These are phyloP conservation scores for Monosporozyma yasuniensis DNA, from an alignment of 805 yeast genomes.

Conservation along the genomic window DNA sequence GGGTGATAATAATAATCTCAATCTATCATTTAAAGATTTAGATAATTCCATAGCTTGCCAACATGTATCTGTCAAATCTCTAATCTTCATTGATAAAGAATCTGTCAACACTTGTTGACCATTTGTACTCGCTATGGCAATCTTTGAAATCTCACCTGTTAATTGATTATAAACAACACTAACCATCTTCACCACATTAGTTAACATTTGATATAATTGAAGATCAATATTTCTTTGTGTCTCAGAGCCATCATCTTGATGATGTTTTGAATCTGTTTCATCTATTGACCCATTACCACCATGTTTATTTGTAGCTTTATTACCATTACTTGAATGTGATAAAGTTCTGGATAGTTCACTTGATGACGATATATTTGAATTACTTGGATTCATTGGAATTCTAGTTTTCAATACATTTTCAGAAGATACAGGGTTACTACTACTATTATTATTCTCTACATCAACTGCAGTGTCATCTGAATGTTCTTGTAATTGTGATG, in stretches of 20 bases:
- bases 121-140: constrained; percentile 47
- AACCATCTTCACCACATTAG: constrained; percentile 56
- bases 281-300: neutral
- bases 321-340: neutral
- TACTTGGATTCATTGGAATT: constrained; percentile 8
- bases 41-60: constrained; percentile 77
- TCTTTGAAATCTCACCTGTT: constrained; percentile 55
- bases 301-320: neutral
- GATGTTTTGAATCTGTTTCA: neutral
- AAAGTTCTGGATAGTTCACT: neutral
- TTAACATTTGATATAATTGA: constrained; percentile 55
- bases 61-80: constrained; percentile 71
- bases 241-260: constrained; percentile 13
- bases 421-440: neutral
- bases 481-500: neutral
- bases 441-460: neutral
- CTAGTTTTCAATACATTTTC: neutral
- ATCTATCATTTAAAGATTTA: constrained; percentile 47
- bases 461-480: neutral
- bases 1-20: constrained; percentile 38
- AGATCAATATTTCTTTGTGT: constrained; percentile 49
- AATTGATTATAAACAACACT: constrained; percentile 70
- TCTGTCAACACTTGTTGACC: constrained; percentile 31
- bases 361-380: constrained; percentile 1
- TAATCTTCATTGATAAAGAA: constrained; percentile 46